Evolutionary conservation across 2,329 filamentous ascomycete genomes (phyloP).

Genomic region (Cytospora schulzeri): DNA sequence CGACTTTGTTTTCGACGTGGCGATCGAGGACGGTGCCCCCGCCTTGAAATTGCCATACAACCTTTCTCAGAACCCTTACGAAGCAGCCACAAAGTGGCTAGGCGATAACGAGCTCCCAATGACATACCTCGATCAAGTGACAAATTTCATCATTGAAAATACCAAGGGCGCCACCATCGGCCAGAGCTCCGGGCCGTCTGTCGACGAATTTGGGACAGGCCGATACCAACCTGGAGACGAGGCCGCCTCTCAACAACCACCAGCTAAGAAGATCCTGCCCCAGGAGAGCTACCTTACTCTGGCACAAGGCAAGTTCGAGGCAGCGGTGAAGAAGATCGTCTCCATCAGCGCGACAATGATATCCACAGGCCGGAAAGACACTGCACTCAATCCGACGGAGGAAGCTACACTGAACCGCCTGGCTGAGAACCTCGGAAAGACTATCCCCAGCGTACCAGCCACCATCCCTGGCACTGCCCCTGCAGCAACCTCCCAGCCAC

Average conservation of each 20-base stretch:
- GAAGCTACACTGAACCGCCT: conserved; percentile 63
- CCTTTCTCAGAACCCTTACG: conserved; percentile 87
- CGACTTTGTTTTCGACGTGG: conserved; percentile 95
- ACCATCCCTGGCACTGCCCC: conserved; percentile 18
- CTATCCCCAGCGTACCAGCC: conserved; percentile 41
- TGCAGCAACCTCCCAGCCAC: neutral
- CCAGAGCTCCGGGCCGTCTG: conserved; percentile 50
- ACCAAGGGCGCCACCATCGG: conserved; percentile 86
- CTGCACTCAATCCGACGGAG: conserved; percentile 74
- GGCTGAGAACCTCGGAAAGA: conserved; percentile 63
- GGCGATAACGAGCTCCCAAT: conserved; percentile 85
- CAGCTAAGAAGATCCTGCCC: conserved; percentile 65
- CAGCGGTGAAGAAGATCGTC: conserved; percentile 75
- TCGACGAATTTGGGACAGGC: conserved; percentile 77
- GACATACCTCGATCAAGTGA: conserved; percentile 86
- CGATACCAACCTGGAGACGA: conserved; percentile 76
- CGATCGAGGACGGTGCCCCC: conserved; percentile 92
- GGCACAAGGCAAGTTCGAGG: conserved; percentile 69
- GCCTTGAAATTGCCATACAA: conserved; percentile 94
- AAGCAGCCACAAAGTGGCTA: conserved; percentile 88
- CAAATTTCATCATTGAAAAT: conserved; percentile 89
- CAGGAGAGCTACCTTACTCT: conserved; percentile 81
- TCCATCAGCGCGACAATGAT: conserved; percentile 76
- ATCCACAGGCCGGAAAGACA: conserved; percentile 69
- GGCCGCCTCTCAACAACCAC: conserved; percentile 37